These are phyloP conservation scores for Coemansia sp. DNA, from an alignment of 192 early-diverging fungal genomes.

Conservation along the genomic window DNA sequence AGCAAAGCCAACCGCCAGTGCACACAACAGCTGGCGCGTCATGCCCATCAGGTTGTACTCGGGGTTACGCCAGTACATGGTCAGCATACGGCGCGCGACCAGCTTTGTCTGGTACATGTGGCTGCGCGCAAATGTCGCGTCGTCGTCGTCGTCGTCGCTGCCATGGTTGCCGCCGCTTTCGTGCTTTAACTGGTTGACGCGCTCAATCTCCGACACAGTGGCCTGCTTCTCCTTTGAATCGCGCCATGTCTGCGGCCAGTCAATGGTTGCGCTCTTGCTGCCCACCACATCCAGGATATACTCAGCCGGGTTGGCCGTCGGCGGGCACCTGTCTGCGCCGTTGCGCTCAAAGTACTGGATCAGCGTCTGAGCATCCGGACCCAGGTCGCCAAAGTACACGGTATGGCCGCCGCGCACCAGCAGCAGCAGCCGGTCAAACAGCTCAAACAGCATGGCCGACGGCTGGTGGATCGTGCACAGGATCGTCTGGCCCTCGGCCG, in stretches of 20 bases:
- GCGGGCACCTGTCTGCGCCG: constrained; percentile 62
- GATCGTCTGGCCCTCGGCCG: constrained; percentile 56
- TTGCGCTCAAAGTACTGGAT: constrained; percentile 72
- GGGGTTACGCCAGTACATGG: constrained; percentile 62
- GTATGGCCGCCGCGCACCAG: constrained; percentile 70
- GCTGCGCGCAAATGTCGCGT: constrained; percentile 23
- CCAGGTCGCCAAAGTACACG: constrained; percentile 79
- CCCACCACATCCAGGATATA: constrained; percentile 80
- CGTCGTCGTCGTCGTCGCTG: constrained; percentile 24
- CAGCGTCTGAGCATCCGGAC: constrained; percentile 56
- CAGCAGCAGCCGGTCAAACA: constrained; percentile 69
- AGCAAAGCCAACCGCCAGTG: constrained; percentile 61
- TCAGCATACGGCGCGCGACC: constrained; percentile 62
- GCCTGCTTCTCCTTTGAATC: constrained; percentile 47
- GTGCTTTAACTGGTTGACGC: constrained; percentile 28
- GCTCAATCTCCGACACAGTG: constrained; percentile 51
- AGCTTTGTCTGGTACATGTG: constrained; percentile 47
- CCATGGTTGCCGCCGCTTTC: constrained; percentile 2
- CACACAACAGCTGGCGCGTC: constrained; percentile 50
- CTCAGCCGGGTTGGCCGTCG: constrained; percentile 74
- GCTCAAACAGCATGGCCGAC: constrained; percentile 64
- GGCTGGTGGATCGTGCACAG: constrained; percentile 76
- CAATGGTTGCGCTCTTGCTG: constrained; percentile 22
- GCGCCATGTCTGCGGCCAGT: constrained; percentile 73
- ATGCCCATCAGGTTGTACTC: constrained; percentile 66